Evolutionary conservation across 495 filamentous ascomycete genomes (phyloP), one percentile per base, ranked within the genome.

Genomic region (Lepraria neglecta): DNA sequence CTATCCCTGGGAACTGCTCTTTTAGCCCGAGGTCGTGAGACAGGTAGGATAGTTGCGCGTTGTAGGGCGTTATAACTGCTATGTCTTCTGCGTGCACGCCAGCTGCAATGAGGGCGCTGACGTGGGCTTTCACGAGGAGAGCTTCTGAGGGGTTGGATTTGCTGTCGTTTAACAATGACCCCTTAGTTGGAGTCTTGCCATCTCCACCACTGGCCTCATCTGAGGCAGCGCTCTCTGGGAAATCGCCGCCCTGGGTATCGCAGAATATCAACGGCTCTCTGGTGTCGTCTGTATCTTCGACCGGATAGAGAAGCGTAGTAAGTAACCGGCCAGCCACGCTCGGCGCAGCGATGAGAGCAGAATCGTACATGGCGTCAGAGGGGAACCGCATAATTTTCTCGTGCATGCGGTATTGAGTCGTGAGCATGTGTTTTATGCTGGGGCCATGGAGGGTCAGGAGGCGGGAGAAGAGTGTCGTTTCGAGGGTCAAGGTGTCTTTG

Each of bases 401-500:
- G 72, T 99, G 92, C 94, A 99, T 99, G 10, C 94, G 89, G 72
- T 99, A 99, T 75, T 99, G 94, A 3, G 89, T 96, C n/a, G 89
- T 97, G 12, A 97, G 80, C 87, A 97, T 94, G 28, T 87, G 78
- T 76, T 97, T 99, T 72, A 99, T 89, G 0, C 74, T 76, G 3
- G 84, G 73, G 2, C 94, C 95, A 69, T 99, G 89, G 3, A 97
- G 76, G 6, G 77, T 78, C 21, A 99, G 79, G 21, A 99, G 77
- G 28, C 94, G 80, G 70, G 96, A 92, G 70, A 99, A 99, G 6
- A 99, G 77, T 0, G 94, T 97, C 2, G 78, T 87, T 68, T 95
- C 91, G 1, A 99, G 81, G 2, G 83, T 86, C 31, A 81, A n/a
- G 70, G 61, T 11, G 59, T 66, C 33, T 76, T 73, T 19, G 65